Percentiles rank a stretch among this genome's conserved stretches.
Conservation (phyloP, 83 land plant species). For the Picea abies region DNA sequence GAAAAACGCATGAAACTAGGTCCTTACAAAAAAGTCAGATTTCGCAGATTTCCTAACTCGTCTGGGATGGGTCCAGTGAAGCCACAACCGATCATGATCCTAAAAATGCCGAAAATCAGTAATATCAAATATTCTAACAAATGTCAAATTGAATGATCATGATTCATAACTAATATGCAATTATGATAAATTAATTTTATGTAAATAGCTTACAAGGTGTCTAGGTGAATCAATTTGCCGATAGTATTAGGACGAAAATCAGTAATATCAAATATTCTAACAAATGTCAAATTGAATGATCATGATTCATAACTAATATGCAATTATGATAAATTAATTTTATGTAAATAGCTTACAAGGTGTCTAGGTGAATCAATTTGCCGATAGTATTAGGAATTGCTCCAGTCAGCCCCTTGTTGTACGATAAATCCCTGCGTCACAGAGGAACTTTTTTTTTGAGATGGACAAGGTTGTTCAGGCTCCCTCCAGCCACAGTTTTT, state of each 20-base stretch:
- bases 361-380: constrained; percentile 14
- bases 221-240: constrained; percentile 20
- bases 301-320: no score
- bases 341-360: constrained; percentile 20
- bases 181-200: no score
- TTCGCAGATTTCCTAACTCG: constrained; percentile 24
- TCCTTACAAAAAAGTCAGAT: constrained; percentile 35
- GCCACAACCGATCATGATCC: constrained; percentile 39
- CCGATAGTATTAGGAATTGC: constrained; percentile 31
- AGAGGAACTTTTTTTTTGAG: no score
- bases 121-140: neutral
- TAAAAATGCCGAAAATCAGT: neutral
- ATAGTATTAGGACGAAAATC: constrained; percentile 26
- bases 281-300: neutral
- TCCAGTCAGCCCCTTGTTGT: constrained; percentile 28
- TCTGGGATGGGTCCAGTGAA: constrained; percentile 33
- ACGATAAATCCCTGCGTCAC: no score
- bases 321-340: no score
- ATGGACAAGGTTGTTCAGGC: no score
- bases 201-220: constrained; percentile 24
- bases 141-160: neutral
- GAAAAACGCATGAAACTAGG: no score
- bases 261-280: neutral
- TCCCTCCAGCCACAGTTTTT: no score
- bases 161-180: no score